A percentile compares a stretch with the other conserved stretches of the same genome.
Evolutionary conservation across 2,329 filamentous ascomycete species (phyloP).

Genomic region (Sarocladium kiliense): DNA sequence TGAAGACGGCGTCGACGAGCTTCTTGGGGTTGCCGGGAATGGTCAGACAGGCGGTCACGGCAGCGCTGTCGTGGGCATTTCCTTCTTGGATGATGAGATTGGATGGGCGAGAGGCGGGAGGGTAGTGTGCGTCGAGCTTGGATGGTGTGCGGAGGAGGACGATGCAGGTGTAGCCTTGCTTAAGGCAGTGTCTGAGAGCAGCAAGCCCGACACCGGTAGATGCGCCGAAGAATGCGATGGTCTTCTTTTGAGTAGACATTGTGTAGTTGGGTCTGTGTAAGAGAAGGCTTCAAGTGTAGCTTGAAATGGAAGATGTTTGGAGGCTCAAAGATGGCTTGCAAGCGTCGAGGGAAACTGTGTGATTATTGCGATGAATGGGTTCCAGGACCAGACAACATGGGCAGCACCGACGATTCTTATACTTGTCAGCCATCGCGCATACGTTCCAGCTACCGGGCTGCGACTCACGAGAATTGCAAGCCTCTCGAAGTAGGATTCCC

Average conservation of each 20-base stretch:
- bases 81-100: conserved; percentile 33
- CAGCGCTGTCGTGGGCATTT: conserved; percentile 27
- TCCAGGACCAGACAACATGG: too few relatives aligned
- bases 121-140: conserved; percentile 31
- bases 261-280: too few relatives aligned
- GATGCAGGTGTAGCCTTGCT: conserved; percentile 31
- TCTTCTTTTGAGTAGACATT: conserved; percentile 2
- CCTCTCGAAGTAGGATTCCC: too few relatives aligned
- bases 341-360: too few relatives aligned
- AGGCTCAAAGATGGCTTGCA: too few relatives aligned
- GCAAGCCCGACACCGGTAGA: conserved; percentile 35
- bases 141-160: conserved; percentile 34
- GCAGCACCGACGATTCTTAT: too few relatives aligned
- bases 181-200: conserved; percentile 30
- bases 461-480: too few relatives aligned
- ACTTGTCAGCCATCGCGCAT: too few relatives aligned
- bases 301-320: too few relatives aligned
- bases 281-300: too few relatives aligned
- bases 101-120: conserved; percentile 14
- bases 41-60: conserved; percentile 27
- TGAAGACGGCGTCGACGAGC: conserved; percentile 33
- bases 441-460: too few relatives aligned
- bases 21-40: conserved; percentile 17
- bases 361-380: too few relatives aligned
- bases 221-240: conserved; percentile 32